Base-by-base conservation (phyloP, 257 asterid genomes). In the Solanum appendiculatum region DNA sequence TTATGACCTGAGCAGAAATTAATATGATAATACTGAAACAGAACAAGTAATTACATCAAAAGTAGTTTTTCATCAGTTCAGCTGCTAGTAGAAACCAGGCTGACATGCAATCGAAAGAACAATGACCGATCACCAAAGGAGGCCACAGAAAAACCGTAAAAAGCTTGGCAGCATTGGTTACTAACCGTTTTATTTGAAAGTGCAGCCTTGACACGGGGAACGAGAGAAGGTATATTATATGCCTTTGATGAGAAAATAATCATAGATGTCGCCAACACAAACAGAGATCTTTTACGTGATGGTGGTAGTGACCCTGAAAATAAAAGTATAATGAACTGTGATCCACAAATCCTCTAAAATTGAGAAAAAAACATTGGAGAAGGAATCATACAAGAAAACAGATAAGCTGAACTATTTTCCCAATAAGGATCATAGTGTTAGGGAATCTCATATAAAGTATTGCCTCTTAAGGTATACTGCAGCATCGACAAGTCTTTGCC, bases 281-380 rank as follows among this genome's bases (percentile, higher is more conserved):
- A 97, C 48, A 97, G 98, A 86, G 99, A 97, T 91, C 99, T 93
- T 40, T 97, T 93, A 33, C 99, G 96, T 88, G 99, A 93, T 83
- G 98, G 96, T 83, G 95, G 95, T 84, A 97, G 90, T 33, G 90
- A 86, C 84, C 98, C 99, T 96, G 96, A 88, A 93, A 91, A 6
- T 31, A 68, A 44, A 58, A n/a, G 74, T 34, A 64, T 58, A 54
- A 42, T 68, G 68, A 68, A 84, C 73, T 69, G 66, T 88, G 60
- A 48, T 29, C 68, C 40, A 20, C 23, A 81, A 51, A 81, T 81
- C 42, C 20, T 81, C 36, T 39, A 44, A 42, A 33, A 42, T 23
- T 5, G 16, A 40, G 25, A 27, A 39, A 42, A 25, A 78, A 42
- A 7, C 13, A 6, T 44, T n/a, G 33, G 25, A 64, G 37, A 78